Base-by-base conservation (phyloP, 139 green algal genomes). In the Volvox africanus region DNA sequence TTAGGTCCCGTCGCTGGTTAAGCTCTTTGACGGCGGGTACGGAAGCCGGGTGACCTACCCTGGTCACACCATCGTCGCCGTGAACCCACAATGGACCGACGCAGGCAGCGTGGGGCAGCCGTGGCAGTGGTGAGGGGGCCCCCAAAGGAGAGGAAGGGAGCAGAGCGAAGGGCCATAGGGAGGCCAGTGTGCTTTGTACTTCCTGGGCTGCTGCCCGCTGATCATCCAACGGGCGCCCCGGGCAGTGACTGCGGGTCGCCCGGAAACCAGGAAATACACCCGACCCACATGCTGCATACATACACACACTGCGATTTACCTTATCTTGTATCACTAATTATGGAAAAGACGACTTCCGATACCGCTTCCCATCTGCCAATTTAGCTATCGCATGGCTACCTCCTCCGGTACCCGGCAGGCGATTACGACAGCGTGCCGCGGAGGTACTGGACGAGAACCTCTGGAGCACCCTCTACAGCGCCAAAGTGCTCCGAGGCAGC, bases 21-120 rank as follows among this genome's bases (percentile, higher is more conserved):
- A 92, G 80, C 89, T 92, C 50, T 62, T 88, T 30, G 80, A 92
- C 69, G 82, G 89, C 32, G 89, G 89, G 21, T 92, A 92, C 81
- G 89, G 89, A 33, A 30, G n/a, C 1, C 81, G 82, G 0, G 69
- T 71, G 14, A 19, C 17, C 26, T 55, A 19, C 11, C 78, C 36
- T 0, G 82, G 82, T 1, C 82, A 89, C 82, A 86, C 61, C 0
- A 19, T 92, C 16, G 37, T 92, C 0, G 69, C 67, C 14, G 71
- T 92, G 22, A 92, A 92, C 82, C 89, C 89, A 18, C 24, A 65
- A 17, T 92, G 89, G 89, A 86, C 71, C 13, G 82, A 88, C 24
- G 33, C 89, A 19, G 6, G 18, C 37, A 82, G 79, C 61, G 80
- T 92, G 37, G 89, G 89, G 24, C 89, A 92, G 76, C 81, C 81